Conservation (phyloP, 1,139 yeast genomes). For the Kodamaea alishanica region DNA sequence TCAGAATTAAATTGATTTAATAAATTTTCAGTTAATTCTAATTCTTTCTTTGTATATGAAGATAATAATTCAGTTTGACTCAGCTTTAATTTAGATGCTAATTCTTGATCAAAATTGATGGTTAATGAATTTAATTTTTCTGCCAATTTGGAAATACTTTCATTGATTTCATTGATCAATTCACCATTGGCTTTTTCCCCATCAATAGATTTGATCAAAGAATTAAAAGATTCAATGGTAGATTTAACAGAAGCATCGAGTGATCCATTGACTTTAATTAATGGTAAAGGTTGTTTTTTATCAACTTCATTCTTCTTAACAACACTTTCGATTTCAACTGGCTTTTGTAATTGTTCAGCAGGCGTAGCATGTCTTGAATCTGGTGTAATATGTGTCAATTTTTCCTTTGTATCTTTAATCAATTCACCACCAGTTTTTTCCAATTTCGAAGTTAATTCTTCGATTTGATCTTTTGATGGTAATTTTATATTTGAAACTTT, state of each 20-base stretch:
- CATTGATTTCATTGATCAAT: constrained; percentile 31
- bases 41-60: constrained; percentile 55
- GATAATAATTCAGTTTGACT: constrained; percentile 51
- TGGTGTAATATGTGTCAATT: constrained; percentile 27
- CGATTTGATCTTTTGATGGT: constrained; percentile 33
- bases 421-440: constrained; percentile 36
- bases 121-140: constrained; percentile 34
- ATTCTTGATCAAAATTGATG: constrained; percentile 40
- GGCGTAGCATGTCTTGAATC: constrained; percentile 32
- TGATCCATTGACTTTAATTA: constrained; percentile 22
- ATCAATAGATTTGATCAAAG: constrained; percentile 50
- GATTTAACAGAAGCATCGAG: constrained; percentile 46
- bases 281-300: constrained; percentile 28
- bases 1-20: constrained; percentile 49
- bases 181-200: constrained; percentile 27
- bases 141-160: constrained; percentile 31
- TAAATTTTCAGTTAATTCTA: constrained; percentile 47
- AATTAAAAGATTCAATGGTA: constrained; percentile 51
- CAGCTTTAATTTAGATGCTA: constrained; percentile 33
- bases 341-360: constrained; percentile 45
- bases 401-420: constrained; percentile 36
- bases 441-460: constrained; percentile 31
- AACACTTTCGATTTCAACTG: constrained; percentile 38
- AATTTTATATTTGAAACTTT: constrained; percentile 23
- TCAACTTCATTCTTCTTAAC: constrained; percentile 24